Evolutionary conservation across 192 early-diverging fungal species (phyloP).

Genomic region (Entophlyctis luteolus): DNA sequence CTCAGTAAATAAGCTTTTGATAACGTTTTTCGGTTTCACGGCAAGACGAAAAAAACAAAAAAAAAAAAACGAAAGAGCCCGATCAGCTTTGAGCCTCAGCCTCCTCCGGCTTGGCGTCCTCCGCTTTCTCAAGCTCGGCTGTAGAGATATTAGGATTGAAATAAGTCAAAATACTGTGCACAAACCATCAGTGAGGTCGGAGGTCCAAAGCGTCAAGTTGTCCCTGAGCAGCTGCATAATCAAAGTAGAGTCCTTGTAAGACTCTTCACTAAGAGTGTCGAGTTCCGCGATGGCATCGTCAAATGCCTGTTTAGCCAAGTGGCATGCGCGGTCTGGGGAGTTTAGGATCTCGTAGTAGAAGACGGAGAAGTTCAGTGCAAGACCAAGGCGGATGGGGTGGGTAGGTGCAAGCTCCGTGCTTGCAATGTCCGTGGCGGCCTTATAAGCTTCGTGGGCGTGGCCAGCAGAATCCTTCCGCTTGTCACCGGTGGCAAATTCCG

Average conservation of each 20-base stretch:
- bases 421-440: constrained; percentile 92
- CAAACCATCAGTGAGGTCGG: constrained; percentile 87
- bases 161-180: too few species aligned
- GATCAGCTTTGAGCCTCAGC: constrained; percentile 47
- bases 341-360: constrained; percentile 99
- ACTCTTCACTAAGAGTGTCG: constrained; percentile 97
- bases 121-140: constrained; percentile 53
- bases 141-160: too few species aligned
- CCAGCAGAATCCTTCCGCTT: constrained; percentile 77
- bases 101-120: constrained; percentile 55
- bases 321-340: constrained; percentile 95
- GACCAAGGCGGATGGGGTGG: constrained; percentile 96
- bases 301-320: constrained; percentile 94
- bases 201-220: constrained; percentile 99
- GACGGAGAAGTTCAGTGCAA: constrained; percentile 97
- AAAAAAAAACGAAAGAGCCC: constrained; percentile 9
- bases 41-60: neutral
- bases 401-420: constrained; percentile 91
- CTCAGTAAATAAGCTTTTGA: neutral
- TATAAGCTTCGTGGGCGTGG: constrained; percentile 88
- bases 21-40: neutral
- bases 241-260: constrained; percentile 98
- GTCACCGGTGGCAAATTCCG: constrained; percentile 90
- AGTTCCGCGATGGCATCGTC: constrained; percentile 99
- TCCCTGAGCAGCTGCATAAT: constrained; percentile 99